Percentiles rank a stretch among this genome's conserved stretches.
phyloP scores from a whole-genome alignment of 441 rosid genomes.

The Gossypium davidsonii region DNA sequence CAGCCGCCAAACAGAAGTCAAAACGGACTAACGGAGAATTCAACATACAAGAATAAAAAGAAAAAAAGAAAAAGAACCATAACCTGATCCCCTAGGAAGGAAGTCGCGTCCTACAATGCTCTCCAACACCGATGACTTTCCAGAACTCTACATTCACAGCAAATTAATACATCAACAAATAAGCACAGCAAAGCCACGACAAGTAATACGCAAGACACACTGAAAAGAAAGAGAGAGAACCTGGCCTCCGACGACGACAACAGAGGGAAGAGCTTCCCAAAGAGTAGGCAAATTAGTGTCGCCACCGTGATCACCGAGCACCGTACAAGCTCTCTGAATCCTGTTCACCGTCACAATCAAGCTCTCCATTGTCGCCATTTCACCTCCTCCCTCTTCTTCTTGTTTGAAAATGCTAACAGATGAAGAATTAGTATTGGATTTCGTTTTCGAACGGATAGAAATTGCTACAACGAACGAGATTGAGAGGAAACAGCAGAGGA shows the following conservation, averaged over 20 bases:
- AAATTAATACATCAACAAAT: background rate
- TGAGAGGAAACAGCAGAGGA: constrained; percentile 12
- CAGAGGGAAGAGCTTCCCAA: constrained; percentile 94
- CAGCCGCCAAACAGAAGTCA: constrained; percentile 12
- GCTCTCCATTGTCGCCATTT: constrained; percentile 60
- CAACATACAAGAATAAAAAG: background rate
- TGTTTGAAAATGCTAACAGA: background rate
- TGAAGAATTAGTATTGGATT: background rate
- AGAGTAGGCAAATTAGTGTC: constrained; percentile 68
- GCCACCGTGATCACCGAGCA: constrained; percentile 77
- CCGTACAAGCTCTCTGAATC: constrained; percentile 77
- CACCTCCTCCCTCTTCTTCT: background rate
- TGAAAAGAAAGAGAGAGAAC: constrained; percentile 24
- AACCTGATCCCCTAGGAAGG: constrained; percentile 86
- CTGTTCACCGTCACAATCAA: constrained; percentile 72
- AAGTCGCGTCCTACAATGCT: constrained; percentile 84
- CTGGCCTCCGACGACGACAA: constrained; percentile 93
- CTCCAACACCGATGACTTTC: constrained; percentile 85
- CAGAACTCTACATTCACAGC: constrained; percentile 57
- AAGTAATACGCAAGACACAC: background rate
- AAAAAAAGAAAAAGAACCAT: background rate
- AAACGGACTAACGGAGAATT: background rate
- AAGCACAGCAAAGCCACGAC: background rate
- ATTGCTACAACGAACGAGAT: constrained; percentile 10
- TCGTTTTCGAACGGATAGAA: background rate